phyloP scores from a whole-genome alignment of 23 red algal genomes.

The Pyropia yezoensis region DNA sequence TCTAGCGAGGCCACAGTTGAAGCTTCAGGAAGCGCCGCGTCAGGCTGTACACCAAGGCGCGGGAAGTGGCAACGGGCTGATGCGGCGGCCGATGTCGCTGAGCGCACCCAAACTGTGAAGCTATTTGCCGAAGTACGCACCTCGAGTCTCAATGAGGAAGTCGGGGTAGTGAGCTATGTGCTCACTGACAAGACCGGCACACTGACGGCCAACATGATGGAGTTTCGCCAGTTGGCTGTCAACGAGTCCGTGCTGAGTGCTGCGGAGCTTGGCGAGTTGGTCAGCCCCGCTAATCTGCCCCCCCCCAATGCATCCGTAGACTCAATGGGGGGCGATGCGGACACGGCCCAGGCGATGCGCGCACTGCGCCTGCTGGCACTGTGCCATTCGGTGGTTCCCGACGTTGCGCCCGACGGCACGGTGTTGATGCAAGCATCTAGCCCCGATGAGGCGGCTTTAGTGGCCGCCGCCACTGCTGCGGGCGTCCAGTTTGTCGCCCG shows the following conservation, averaged over 20 bases:
- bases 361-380: slow-evolving; percentile 63
- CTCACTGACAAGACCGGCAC: slow-evolving; percentile 97
- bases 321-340: too few species aligned
- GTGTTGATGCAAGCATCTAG: slow-evolving; percentile 41
- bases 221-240: slow-evolving; percentile 18
- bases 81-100: too few species aligned
- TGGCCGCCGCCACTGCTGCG: slow-evolving; percentile 53
- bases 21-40: too few species aligned
- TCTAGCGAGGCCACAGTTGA: too few species aligned
- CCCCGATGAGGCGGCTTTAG: slow-evolving; percentile 90
- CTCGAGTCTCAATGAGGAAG: slow-evolving; percentile 84
- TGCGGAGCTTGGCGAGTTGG: too few species aligned
- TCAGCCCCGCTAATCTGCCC: too few species aligned
- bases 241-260: too few species aligned
- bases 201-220: slow-evolving; percentile 90
- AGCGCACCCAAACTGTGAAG: too few species aligned
- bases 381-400: slow-evolving; percentile 74
- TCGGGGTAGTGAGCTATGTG: slow-evolving; percentile 75
- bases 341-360: not conserved
- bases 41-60: too few species aligned
- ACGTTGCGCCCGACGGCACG: slow-evolving; percentile 19
- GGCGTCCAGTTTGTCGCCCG: slow-evolving; percentile 59
- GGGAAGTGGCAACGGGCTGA: too few species aligned
- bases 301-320: too few species aligned
- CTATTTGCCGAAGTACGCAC: slow-evolving; percentile 62